A percentile compares a stretch with the other conserved stretches of the same genome.
Evolutionary conservation across 345 rosid species (phyloP).

Genomic region (Rhizophora apiculata): DNA sequence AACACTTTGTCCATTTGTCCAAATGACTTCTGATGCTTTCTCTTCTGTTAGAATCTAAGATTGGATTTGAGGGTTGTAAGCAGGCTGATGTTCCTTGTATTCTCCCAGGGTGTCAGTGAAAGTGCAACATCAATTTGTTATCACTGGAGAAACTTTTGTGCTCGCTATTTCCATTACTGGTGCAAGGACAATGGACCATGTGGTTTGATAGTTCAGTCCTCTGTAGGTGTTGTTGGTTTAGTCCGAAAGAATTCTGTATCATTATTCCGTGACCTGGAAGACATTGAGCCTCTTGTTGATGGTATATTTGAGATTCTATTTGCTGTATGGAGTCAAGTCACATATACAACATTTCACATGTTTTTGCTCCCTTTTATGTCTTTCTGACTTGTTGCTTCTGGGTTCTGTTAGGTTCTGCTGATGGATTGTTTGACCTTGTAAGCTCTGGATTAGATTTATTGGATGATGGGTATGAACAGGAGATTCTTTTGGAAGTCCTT

Average conservation of each 20-base stretch:
- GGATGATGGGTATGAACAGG: conserved; percentile 43
- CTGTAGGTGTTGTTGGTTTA: conserved; percentile 66
- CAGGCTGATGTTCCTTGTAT: conserved; percentile 24
- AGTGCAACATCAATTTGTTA: conserved; percentile 49
- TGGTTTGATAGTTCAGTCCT: conserved; percentile 57
- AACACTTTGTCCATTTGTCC: background rate
- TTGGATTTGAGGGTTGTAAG: conserved; percentile 11
- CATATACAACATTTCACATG: background rate
- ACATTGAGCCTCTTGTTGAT: conserved; percentile 56
- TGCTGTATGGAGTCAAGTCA: conserved; percentile 11
- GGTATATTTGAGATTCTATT: conserved; percentile 41
- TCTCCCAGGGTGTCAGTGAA: conserved; percentile 53
- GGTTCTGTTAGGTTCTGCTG: conserved; percentile 49
- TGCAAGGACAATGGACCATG: conserved; percentile 72
- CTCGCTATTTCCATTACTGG: conserved; percentile 74
- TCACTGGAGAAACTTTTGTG: conserved; percentile 75
- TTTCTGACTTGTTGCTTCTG: conserved; percentile 9
- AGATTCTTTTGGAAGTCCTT: conserved; percentile 62
- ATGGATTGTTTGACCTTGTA: conserved; percentile 41
- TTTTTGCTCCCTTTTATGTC: background rate
- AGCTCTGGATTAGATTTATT: conserved; percentile 42
- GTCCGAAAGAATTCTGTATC: conserved; percentile 78
- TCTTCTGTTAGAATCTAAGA: conserved; percentile 5
- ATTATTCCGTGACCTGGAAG: conserved; percentile 63
- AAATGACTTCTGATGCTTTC: background rate